Evolutionary conservation across 2,329 filamentous ascomycete genomes (phyloP), one percentile per base, ranked within the genome.

Genomic region (Cytospora piceicola): DNA sequence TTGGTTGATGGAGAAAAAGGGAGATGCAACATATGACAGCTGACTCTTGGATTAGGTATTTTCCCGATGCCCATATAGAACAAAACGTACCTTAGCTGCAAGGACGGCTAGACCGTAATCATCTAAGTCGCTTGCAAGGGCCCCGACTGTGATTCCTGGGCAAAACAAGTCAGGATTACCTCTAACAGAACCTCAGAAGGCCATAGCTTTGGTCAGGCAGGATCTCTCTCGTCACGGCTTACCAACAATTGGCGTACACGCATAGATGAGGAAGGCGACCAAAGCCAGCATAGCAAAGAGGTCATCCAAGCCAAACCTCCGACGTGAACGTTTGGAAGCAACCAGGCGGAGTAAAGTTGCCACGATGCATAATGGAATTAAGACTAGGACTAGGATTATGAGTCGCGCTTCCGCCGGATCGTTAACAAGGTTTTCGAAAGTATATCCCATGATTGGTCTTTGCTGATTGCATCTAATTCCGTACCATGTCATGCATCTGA

Each of bases 1-100:
- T 58, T 68, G 67, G 57, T 68, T 68, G 57, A 67, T 24, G 14
- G 42, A 30, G 53, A 61, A 58, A 30, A 61, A 64, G 12, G 61
- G 61, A 27, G 58, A 20, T n/a, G 34, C 60, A 11, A 24, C 20
- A 17, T 56, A 56, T 58, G 39, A 36, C 20, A 42, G 24, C 58
- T 56, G 34, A 57, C 58, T 6, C 32, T 55, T 5, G 32, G 22
- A 22, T 49, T 62, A 24, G 54, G 42, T 24, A 5, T 39, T 24
- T 12, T 49, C 9, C 42, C 22, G 20, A n/a, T 11, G 11, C 11
- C 20, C 11, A 7, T 49, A n/a, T 17, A 24, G n/a, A 4, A 49
- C 42, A 7, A 17, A 24, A 49, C 42, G n/a, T 49, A 49, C 42
- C n/a, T 49, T 49, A 8, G 42, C 39, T 42, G 17, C 17, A 20